Evolutionary conservation across 805 yeast species (phyloP).

Genomic region (Wickerhamiella kurtzmanii): DNA sequence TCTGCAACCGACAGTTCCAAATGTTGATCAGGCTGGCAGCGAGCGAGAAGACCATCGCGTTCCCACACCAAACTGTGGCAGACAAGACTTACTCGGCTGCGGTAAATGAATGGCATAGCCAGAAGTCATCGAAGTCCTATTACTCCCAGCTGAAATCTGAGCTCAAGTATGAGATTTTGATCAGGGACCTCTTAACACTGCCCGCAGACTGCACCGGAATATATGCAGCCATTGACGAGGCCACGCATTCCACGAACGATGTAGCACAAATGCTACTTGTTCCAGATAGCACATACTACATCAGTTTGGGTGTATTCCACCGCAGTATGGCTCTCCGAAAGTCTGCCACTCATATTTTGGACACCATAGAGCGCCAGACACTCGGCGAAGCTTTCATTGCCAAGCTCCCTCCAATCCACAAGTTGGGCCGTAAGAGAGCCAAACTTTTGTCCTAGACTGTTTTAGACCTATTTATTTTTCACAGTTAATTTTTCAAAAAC

Average conservation of each 20-base stretch:
- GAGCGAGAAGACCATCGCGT: neutral
- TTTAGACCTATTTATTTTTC: too few relatives aligned
- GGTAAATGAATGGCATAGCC: conserved; percentile 2
- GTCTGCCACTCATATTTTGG: conserved; percentile 17
- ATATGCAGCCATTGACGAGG: conserved; percentile 17
- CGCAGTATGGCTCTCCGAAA: conserved; percentile 18
- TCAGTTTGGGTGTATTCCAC: conserved; percentile 24
- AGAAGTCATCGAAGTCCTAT: neutral
- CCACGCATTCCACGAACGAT: conserved; percentile 20
- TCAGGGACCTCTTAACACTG: conserved; percentile 15
- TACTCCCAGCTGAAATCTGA: conserved; percentile 5
- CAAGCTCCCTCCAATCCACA: conserved; percentile 11
- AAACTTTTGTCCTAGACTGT: too few relatives aligned
- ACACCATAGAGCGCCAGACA: conserved; percentile 20
- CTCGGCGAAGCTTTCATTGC: conserved; percentile 21
- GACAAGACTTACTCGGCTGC: neutral
- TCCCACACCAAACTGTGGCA: neutral
- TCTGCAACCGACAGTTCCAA: conserved; percentile 5
- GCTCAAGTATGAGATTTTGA: conserved; percentile 21
- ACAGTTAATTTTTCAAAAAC: too few relatives aligned
- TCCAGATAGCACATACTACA: conserved; percentile 19
- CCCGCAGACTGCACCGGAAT: conserved; percentile 20
- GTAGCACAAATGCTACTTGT: conserved; percentile 21
- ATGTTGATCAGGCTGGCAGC: neutral
- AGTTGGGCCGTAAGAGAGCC: conserved; percentile 6